Conservation (phyloP, 2,329 filamentous ascomycete genomes). For the Xylaria multiplex region DNA sequence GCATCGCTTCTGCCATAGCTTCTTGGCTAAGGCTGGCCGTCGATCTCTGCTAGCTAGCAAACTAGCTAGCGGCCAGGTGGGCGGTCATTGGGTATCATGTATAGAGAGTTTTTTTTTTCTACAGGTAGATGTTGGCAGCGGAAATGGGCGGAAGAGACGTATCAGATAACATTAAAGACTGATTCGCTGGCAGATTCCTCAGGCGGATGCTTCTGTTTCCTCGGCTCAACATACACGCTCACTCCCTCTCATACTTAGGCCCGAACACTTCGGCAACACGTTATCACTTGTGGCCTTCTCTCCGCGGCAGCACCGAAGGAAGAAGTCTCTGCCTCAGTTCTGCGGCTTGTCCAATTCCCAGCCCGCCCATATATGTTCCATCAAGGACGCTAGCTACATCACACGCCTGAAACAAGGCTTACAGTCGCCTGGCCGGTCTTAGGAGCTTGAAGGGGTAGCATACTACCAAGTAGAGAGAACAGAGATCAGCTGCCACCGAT, state of each 20-base stretch:
- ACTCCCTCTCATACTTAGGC: constrained; percentile 15
- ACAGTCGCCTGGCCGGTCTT: constrained; percentile 15
- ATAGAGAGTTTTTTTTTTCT: constrained; percentile 13
- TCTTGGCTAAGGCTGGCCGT: constrained; percentile 32
- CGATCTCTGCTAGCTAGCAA: constrained; percentile 30
- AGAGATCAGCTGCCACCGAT: constrained; percentile 13
- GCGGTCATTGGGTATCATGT: constrained; percentile 18
- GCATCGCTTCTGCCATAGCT: constrained; percentile 30
- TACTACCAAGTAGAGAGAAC: constrained; percentile 38
- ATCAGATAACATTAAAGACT: constrained; percentile 34
- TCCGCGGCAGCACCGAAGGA: constrained; percentile 24
- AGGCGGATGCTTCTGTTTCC: constrained; percentile 27
- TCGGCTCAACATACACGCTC: constrained; percentile 25
- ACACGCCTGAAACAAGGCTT: constrained; percentile 25
- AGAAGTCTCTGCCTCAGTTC: constrained; percentile 1
- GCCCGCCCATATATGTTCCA: constrained; percentile 4
- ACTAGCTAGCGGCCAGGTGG: constrained; percentile 35
- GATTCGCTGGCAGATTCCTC: constrained; percentile 34
- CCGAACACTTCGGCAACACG: constrained; percentile 25
- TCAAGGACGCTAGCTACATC: constrained; percentile 15
- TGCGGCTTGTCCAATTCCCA: constrained; percentile 2
- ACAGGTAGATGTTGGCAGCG: constrained; percentile 17
- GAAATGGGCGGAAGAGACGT: constrained; percentile 26
- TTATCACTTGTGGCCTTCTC: constrained; percentile 23
- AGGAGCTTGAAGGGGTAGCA: constrained; percentile 20